phyloP scores from a whole-genome alignment of 2,329 filamentous ascomycete genomes.

The Talaromyces funiculosus region DNA sequence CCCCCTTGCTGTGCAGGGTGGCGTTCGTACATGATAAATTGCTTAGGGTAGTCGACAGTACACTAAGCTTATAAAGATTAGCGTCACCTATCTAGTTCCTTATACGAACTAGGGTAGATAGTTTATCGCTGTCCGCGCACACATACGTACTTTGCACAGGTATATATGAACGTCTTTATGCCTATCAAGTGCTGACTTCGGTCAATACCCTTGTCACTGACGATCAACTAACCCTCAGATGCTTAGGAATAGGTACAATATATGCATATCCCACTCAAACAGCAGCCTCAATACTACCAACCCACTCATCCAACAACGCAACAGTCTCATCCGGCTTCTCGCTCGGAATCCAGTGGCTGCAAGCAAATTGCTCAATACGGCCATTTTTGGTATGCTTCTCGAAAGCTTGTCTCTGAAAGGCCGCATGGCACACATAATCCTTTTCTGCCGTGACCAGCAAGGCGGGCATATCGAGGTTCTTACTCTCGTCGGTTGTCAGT shows the following conservation, averaged over 20 bases:
- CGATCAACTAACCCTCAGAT: not conserved
- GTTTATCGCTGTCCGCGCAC: not conserved
- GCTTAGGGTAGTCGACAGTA: not conserved
- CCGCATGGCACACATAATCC: slow-evolving; percentile 2
- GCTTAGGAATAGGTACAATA: not conserved
- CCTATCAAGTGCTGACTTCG: no score
- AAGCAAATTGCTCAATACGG: slow-evolving; percentile 1
- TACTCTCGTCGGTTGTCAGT: slow-evolving; percentile 5
- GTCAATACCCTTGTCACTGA: not conserved
- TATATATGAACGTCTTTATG: not conserved
- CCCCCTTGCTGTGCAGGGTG: not conserved
- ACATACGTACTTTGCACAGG: not conserved
- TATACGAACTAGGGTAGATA: not conserved
- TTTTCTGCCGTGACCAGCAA: not conserved
- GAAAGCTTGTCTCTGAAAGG: not conserved
- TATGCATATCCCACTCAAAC: not conserved
- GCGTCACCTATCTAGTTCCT: not conserved
- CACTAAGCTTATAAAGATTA: not conserved
- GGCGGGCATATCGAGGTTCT: slow-evolving; percentile 4
- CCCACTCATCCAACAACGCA: slow-evolving; percentile 7
- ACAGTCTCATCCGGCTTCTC: slow-evolving; percentile 6
- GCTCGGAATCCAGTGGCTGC: slow-evolving; percentile 9
- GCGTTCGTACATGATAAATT: not conserved
- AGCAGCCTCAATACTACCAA: not conserved
- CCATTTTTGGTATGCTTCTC: not conserved